These are phyloP conservation scores for Xerocomellus chrysenteron DNA, from an alignment of 768 basidiomycete species.

Conservation along the genomic window DNA sequence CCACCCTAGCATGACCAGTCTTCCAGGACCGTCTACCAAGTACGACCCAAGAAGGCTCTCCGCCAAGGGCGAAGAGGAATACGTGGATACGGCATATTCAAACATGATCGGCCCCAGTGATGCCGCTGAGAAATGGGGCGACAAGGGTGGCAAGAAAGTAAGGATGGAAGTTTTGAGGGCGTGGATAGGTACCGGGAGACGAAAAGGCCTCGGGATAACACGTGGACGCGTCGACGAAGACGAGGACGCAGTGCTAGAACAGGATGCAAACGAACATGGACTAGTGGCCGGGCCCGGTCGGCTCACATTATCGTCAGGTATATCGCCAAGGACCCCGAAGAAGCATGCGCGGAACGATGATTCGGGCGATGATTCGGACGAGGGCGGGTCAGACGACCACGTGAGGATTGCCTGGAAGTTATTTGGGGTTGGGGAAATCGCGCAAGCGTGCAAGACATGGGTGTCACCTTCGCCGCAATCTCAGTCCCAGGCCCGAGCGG, in stretches of 20 bases:
- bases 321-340: neutral
- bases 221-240: conserved; percentile 19
- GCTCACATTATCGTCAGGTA: neutral
- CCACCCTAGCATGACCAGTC: conserved; percentile 9
- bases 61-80: conserved; percentile 20
- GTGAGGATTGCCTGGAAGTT: conserved; percentile 55
- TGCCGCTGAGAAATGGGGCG: conserved; percentile 56
- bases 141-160: conserved; percentile 41
- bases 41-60: neutral
- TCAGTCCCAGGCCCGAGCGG: neutral
- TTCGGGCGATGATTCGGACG: conserved; percentile 44
- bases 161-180: conserved; percentile 46
- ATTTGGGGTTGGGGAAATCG: conserved; percentile 44
- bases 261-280: neutral
- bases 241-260: conserved; percentile 3
- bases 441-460: conserved; percentile 13
- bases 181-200: conserved; percentile 39
- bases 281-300: neutral
- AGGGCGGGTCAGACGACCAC: conserved; percentile 46
- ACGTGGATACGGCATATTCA: conserved; percentile 53
- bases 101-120: conserved; percentile 63
- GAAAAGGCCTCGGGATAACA: conserved; percentile 38
- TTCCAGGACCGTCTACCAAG: conserved; percentile 23
- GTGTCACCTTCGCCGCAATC: conserved; percentile 15
- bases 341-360: conserved; percentile 32